Conservation (phyloP, 2,329 filamentous ascomycete genomes). For the Chrysoporthe cubensis region DNA sequence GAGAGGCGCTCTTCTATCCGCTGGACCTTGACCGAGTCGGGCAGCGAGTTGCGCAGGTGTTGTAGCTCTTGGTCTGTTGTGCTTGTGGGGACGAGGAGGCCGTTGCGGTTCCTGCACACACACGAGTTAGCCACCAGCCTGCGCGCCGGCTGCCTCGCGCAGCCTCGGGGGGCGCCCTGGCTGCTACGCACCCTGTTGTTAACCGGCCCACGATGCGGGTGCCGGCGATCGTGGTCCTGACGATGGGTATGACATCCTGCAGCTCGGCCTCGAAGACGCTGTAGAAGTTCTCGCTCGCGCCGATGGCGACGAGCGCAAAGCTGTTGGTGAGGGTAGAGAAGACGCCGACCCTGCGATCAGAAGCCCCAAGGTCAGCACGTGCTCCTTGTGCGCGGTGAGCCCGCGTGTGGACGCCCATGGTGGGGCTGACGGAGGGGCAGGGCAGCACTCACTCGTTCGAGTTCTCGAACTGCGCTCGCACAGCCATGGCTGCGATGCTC, state of each 20-base stretch:
- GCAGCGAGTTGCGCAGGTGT: slow-evolving; percentile 92
- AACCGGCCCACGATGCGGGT: slow-evolving; percentile 95
- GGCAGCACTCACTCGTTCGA: slow-evolving; percentile 77
- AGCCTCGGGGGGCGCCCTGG: neutral
- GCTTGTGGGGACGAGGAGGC: slow-evolving; percentile 91
- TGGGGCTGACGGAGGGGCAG: slow-evolving; percentile 25
- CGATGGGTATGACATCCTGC: slow-evolving; percentile 96
- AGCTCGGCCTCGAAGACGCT: slow-evolving; percentile 97
- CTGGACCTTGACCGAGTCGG: slow-evolving; percentile 90
- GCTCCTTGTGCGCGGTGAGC: slow-evolving; percentile 28
- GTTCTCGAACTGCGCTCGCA: slow-evolving; percentile 81
- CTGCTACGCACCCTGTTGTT: slow-evolving; percentile 75
- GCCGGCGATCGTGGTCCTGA: slow-evolving; percentile 93
- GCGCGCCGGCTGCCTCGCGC: neutral
- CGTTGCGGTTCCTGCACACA: slow-evolving; percentile 81
- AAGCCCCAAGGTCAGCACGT: slow-evolving; percentile 31
- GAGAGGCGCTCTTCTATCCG: slow-evolving; percentile 96
- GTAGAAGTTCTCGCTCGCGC: slow-evolving; percentile 99
- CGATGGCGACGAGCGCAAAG: slow-evolving; percentile 91
- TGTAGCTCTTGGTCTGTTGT: slow-evolving; percentile 98
- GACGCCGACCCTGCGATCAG: slow-evolving; percentile 77
- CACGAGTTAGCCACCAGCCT: slow-evolving; percentile 24
- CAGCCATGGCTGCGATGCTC: slow-evolving; percentile 58
- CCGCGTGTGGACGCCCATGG: slow-evolving; percentile 28
- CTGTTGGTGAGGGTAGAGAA: slow-evolving; percentile 97